Base-by-base conservation (phyloP, 148 eudicot species). In the Fagopyrum homotropicum region DNA sequence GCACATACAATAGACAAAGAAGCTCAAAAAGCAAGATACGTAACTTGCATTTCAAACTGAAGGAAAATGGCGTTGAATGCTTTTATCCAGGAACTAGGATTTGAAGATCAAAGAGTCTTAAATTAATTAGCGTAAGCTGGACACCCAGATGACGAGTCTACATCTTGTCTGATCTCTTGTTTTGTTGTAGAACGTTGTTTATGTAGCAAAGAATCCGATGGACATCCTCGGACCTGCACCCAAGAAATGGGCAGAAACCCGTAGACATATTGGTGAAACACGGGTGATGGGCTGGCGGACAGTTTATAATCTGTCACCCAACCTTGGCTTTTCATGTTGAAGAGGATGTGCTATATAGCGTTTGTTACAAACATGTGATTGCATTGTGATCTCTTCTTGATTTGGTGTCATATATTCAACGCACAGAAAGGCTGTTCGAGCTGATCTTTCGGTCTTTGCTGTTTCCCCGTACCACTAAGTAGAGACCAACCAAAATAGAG, bases 21-120 rank as follows among this genome's bases (percentile, higher is more conserved):
- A 76, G 79, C 72, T 74, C 83, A 29, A 61, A 59, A 73, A 83
- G 68, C 76, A 86, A 79, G 82, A 75, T 82, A 55, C 76, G 72
- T 2, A 91, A 89, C 81, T 89, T 89, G 80, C 97, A 91, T 35
- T 93, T 87, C 81, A 87, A 82, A 80, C 74, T 91, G 70, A 87
- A 86, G 81, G 98, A 93, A 76, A 93, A 85, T 63, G 79, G 77
- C 16, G 88, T 87, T 2, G 95, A 91, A 72, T 93, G 86, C 84
- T 93, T 93, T 80, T 88, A 83, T 78, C 97, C 95, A 10, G 98
- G 98, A 69, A 82, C 85, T 48, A 82, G 79, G 69, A 79, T 83
- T 61, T 90, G 87, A 90, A 79, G 73, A 76, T 66, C 19, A 15
- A 9, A 46, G 8, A 40, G 68, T 2, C 9, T 1, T 11, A 60